Percentiles rank a stretch among this genome's conserved stretches.
These are phyloP conservation scores for Paecilomyces formosus DNA, from an alignment of 2,329 filamentous ascomycete species.

Conservation along the genomic window DNA sequence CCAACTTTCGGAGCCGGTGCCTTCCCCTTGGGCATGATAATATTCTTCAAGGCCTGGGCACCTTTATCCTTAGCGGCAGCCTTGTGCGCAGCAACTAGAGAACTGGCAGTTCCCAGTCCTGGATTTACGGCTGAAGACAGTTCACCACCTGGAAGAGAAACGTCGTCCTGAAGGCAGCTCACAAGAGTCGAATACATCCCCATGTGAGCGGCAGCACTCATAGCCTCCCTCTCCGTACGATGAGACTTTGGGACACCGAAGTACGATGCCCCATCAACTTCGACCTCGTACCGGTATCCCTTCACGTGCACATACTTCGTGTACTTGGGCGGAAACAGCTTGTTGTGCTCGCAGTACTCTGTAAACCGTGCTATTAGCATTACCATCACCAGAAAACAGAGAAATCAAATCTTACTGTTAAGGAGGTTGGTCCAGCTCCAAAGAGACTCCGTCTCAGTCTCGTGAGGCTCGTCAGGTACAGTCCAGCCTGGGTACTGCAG, in stretches of 20 bases:
- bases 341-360: constrained; percentile 18
- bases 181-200: constrained; percentile 18
- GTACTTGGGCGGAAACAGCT: constrained; percentile 10
- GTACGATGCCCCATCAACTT: constrained; percentile 13
- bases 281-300: constrained; percentile 19
- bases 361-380: not conserved
- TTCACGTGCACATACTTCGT: constrained; percentile 15
- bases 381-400: not conserved
- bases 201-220: constrained; percentile 20
- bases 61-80: not conserved
- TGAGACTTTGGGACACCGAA: constrained; percentile 13
- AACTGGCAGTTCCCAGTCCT: not conserved
- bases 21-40: not conserved
- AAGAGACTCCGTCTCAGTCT: constrained; percentile 4
- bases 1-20: not conserved
- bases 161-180: constrained; percentile 1
- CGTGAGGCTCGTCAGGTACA: constrained; percentile 18
- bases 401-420: constrained; percentile 14
- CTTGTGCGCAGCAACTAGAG: not conserved
- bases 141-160: constrained; percentile 3
- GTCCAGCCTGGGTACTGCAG: constrained; percentile 16
- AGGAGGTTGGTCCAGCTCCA: constrained; percentile 25
- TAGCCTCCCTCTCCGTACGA: constrained; percentile 15
- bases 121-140: not conserved
- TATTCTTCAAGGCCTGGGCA: not conserved